These are phyloP conservation scores for Cytospora mali DNA, from an alignment of 2,329 filamentous ascomycete genomes.

Conservation along the genomic window DNA sequence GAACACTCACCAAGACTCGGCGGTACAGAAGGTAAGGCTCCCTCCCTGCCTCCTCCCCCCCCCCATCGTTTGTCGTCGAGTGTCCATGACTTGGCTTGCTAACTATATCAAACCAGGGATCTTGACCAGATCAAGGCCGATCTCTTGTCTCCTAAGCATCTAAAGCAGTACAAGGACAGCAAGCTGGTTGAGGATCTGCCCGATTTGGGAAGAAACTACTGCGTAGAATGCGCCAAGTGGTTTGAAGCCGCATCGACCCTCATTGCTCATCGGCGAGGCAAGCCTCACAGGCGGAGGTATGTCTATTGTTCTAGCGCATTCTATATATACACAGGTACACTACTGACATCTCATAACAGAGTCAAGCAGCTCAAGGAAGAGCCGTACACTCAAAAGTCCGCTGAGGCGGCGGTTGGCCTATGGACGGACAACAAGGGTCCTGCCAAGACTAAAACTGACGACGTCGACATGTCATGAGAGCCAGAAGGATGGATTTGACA, in stretches of 20 bases:
- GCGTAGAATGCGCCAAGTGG: constrained; percentile 92
- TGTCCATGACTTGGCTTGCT: constrained; percentile 15
- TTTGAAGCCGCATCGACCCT: constrained; percentile 85
- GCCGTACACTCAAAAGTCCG: constrained; percentile 83
- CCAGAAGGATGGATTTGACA: neutral
- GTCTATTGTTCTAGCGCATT: constrained; percentile 25
- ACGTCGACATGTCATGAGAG: constrained; percentile 43
- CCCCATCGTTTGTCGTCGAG: constrained; percentile 4
- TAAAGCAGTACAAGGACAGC: constrained; percentile 74
- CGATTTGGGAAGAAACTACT: constrained; percentile 83
- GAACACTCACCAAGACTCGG: constrained; percentile 74
- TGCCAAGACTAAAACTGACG: constrained; percentile 47
- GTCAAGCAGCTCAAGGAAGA: constrained; percentile 81
- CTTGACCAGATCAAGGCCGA: constrained; percentile 91
- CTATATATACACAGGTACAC: too few relatives aligned
- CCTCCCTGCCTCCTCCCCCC: neutral
- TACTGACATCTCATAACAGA: constrained; percentile 49
- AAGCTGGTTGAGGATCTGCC: constrained; percentile 87
- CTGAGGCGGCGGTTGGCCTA: constrained; percentile 77
- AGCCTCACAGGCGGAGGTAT: constrained; percentile 90
- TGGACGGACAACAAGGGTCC: constrained; percentile 65
- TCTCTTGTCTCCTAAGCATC: constrained; percentile 75
- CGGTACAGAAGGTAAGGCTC: constrained; percentile 67
- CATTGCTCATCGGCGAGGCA: constrained; percentile 76
- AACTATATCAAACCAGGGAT: constrained; percentile 59